A percentile compares a stretch with the other conserved stretches of the same genome.
Evolutionary conservation across 352 stramenopile genomes (phyloP).

Genomic region (Pythium dissotocum): DNA sequence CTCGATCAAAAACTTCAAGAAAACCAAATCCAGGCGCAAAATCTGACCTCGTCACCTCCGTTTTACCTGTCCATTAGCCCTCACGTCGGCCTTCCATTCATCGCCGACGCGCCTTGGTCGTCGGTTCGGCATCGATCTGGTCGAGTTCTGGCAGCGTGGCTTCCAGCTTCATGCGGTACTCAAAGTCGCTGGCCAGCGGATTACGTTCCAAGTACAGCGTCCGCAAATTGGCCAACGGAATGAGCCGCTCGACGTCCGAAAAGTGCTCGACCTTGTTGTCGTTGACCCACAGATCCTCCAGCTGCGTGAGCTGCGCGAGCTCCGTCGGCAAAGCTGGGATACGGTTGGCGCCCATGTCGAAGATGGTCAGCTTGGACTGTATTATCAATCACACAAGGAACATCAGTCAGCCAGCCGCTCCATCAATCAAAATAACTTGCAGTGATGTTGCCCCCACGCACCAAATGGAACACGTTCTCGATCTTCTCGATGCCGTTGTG

Average conservation of each 20-base stretch:
- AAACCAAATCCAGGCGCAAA: constrained; percentile 3
- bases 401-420: too few species aligned
- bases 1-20: constrained; percentile 17
- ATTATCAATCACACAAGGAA: too few species aligned
- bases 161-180: constrained; percentile 95
- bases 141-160: constrained; percentile 88
- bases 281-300: constrained; percentile 84
- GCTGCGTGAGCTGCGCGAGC: constrained; percentile 37
- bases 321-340: constrained; percentile 60
- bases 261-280: constrained; percentile 70
- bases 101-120: constrained; percentile 51
- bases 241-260: constrained; percentile 66
- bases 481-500: constrained; percentile 95
- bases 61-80: neutral
- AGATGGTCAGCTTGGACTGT: constrained; percentile 58
- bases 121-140: constrained; percentile 93
- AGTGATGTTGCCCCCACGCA: constrained; percentile 26
- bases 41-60: neutral
- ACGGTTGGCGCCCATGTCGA: constrained; percentile 85
- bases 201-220: constrained; percentile 97
- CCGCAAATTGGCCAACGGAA: constrained; percentile 76
- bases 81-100: constrained; percentile 20
- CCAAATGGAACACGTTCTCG: constrained; percentile 73
- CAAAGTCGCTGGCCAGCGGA: constrained; percentile 90
- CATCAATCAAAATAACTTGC: too few species aligned